phyloP scores from a whole-genome alignment of 2,329 filamentous ascomycete species.

The Aspergillus tubingensis region DNA sequence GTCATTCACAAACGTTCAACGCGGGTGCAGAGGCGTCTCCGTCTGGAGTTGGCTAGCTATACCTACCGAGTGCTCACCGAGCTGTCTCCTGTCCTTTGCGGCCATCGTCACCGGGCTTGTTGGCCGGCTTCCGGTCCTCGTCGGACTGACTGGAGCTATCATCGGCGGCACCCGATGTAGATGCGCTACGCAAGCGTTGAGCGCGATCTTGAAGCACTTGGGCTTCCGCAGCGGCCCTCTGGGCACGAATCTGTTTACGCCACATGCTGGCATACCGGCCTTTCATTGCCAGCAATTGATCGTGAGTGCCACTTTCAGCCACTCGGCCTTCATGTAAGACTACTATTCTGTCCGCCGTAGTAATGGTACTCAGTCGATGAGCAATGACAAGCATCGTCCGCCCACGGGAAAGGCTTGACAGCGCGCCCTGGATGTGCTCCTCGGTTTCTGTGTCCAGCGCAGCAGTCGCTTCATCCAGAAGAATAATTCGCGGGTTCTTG shows the following conservation, averaged over 20 bases:
- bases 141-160: slow-evolving; percentile 54
- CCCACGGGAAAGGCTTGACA: slow-evolving; percentile 77
- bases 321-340: slow-evolving; percentile 77
- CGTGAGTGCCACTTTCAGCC: slow-evolving; percentile 75
- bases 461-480: slow-evolving; percentile 90
- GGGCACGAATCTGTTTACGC: slow-evolving; percentile 81
- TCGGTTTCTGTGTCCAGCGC: slow-evolving; percentile 90
- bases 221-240: slow-evolving; percentile 67
- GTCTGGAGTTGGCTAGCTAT: slow-evolving; percentile 35
- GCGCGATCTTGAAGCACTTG: slow-evolving; percentile 48
- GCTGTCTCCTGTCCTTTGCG: slow-evolving; percentile 10
- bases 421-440: slow-evolving; percentile 85
- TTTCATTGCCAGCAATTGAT: slow-evolving; percentile 68
- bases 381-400: slow-evolving; percentile 95
- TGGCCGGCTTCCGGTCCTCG: slow-evolving; percentile 42
- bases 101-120: slow-evolving; percentile 57
- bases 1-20: slow-evolving; percentile 9
- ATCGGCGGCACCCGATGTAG: slow-evolving; percentile 40
- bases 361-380: slow-evolving; percentile 82
- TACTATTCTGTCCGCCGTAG: slow-evolving; percentile 80
- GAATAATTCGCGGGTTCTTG: slow-evolving; percentile 87
- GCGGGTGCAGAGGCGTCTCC: neutral
- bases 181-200: slow-evolving; percentile 45
- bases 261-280: slow-evolving; percentile 84
- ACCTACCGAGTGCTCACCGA: neutral